Evolutionary conservation across 495 filamentous ascomycete genomes (phyloP).

Genomic region (Pyrenula massariospora): DNA sequence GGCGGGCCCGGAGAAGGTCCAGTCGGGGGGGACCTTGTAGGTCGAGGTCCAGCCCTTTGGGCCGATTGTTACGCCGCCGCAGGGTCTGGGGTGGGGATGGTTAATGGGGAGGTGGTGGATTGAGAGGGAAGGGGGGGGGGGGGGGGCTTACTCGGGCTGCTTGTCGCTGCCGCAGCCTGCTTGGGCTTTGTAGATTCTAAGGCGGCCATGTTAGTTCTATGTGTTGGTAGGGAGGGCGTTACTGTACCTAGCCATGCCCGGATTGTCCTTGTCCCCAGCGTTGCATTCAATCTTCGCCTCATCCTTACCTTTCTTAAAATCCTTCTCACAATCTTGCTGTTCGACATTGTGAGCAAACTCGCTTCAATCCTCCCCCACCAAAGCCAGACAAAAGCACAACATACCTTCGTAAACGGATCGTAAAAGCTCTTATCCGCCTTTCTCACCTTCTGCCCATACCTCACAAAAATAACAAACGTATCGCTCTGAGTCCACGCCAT

Average conservation of each 20-base stretch:
- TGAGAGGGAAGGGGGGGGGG: too few species aligned
- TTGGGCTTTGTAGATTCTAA: not conserved
- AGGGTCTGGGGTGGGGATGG: too few species aligned
- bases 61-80: too few species aligned
- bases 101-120: too few species aligned
- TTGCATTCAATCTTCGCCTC: not conserved
- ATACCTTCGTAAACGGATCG: not conserved
- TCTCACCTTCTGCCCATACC: not conserved
- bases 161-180: too few species aligned
- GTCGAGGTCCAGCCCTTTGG: too few species aligned
- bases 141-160: too few species aligned
- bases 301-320: not conserved
- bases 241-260: not conserved
- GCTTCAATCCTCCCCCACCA: too few species aligned
- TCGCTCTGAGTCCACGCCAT: not conserved
- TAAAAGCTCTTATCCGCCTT: not conserved
- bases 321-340: not conserved
- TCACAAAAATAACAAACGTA: not conserved
- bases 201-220: not conserved
- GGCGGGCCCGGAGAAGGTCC: not conserved
- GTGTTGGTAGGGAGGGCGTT: not conserved
- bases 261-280: not conserved
- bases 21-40: not conserved
- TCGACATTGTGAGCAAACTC: not conserved
- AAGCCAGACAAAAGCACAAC: not conserved